phyloP scores from a whole-genome alignment of 2,329 filamentous ascomycete species.

The Rhynchosporium graminicola region DNA sequence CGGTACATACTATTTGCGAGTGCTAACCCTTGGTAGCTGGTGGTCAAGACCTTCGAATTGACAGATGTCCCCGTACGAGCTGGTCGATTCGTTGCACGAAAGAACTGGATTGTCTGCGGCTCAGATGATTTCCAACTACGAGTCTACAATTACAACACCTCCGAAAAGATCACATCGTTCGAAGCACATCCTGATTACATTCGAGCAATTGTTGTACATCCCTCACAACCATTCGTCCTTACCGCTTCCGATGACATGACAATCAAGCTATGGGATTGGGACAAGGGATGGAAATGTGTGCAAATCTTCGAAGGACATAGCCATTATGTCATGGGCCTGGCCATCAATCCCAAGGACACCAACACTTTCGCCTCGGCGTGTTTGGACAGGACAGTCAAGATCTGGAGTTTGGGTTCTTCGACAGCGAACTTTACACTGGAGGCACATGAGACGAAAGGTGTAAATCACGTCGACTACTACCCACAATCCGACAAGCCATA shows the following conservation, averaged over 20 bases:
- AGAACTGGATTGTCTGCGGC: conserved; percentile 98
- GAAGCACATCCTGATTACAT: conserved; percentile 99
- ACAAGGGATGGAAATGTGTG: conserved; percentile 93
- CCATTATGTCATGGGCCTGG: conserved; percentile 95
- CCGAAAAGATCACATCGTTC: conserved; percentile 95
- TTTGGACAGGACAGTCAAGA: conserved; percentile 94
- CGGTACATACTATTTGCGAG: not conserved
- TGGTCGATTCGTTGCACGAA: conserved; percentile 92
- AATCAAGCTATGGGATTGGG: conserved; percentile 99
- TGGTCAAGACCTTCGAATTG: conserved; percentile 98
- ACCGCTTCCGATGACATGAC: conserved; percentile 99
- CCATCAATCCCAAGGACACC: conserved; percentile 97
- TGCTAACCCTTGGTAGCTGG: conserved; percentile 54
- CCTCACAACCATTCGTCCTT: conserved; percentile 90
- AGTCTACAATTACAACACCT: conserved; percentile 99
- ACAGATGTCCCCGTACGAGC: conserved; percentile 97
- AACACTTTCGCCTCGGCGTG: conserved; percentile 93
- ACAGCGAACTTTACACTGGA: conserved; percentile 96
- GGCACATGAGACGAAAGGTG: conserved; percentile 94
- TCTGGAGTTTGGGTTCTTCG: conserved; percentile 93
- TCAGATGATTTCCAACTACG: conserved; percentile 87
- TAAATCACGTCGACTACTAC: conserved; percentile 95
- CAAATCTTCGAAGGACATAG: conserved; percentile 95
- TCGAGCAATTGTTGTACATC: conserved; percentile 92
- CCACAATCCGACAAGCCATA: conserved; percentile 77